phyloP scores from a whole-genome alignment of 108 stramenopile species.

The Nannochloropsis oceanica region DNA sequence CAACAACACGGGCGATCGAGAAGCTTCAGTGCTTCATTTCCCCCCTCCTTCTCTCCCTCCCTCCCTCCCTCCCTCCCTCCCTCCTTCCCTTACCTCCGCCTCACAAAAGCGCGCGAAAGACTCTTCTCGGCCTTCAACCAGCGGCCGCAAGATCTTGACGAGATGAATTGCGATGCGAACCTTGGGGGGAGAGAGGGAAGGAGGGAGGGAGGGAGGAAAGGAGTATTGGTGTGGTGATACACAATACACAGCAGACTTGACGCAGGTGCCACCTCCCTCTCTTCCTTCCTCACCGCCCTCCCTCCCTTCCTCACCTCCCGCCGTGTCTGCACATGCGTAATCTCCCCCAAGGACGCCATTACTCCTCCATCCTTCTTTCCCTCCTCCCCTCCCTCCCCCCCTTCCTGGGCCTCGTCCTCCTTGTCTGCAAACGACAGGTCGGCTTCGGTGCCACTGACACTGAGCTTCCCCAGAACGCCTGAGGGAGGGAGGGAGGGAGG shows the following conservation, averaged over 20 bases:
- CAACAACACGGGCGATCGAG: too few relatives aligned
- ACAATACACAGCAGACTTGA: too few relatives aligned
- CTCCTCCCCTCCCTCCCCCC: not conserved
- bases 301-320: not conserved
- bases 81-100: not conserved
- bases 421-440: not conserved
- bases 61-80: not conserved
- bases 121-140: not conserved
- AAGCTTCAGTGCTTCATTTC: not conserved
- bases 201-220: not conserved
- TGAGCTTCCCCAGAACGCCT: not conserved
- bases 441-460: not conserved
- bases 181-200: not conserved
- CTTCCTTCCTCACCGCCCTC: not conserved
- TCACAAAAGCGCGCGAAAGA: not conserved
- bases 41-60: not conserved
- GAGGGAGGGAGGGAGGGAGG: not conserved
- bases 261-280: not conserved
- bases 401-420: not conserved
- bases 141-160: not conserved
- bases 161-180: not conserved
- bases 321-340: too few relatives aligned
- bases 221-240: not conserved
- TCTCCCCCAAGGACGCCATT: too few relatives aligned
- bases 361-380: not conserved